These are phyloP conservation scores for Solanum dulcamara DNA, from an alignment of 257 asterid species.

Conservation along the genomic window DNA sequence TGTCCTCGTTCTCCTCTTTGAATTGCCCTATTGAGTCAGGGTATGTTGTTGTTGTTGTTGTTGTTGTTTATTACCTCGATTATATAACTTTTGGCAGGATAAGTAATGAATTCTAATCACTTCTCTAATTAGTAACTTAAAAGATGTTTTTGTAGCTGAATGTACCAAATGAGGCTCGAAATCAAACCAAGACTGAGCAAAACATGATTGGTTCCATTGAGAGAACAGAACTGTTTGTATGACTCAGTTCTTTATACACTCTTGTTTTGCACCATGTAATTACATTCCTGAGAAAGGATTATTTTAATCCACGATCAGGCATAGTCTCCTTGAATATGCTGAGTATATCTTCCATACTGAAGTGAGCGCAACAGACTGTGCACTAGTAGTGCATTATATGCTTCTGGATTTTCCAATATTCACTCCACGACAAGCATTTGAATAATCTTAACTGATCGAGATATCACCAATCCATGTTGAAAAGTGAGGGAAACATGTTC, in stretches of 20 bases:
- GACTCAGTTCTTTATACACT: neutral
- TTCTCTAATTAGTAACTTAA: neutral
- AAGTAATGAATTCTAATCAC: neutral
- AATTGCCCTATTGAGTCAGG: neutral
- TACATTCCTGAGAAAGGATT: neutral
- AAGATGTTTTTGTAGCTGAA: neutral
- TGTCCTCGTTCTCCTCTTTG: neutral
- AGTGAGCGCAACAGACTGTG: neutral
- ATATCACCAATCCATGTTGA: neutral
- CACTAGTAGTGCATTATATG: neutral
- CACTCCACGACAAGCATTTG: neutral
- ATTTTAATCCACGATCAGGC: neutral
- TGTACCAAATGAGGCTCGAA: neutral
- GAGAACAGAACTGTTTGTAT: neutral
- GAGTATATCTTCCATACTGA: neutral
- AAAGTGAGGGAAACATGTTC: neutral
- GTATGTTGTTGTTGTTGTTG: too few relatives aligned
- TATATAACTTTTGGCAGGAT: neutral
- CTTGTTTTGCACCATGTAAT: neutral
- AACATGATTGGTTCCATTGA: neutral
- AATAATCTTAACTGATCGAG: neutral
- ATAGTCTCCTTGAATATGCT: neutral
- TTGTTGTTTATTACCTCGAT: too few relatives aligned
- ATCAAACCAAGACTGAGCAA: neutral
- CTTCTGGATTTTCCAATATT: neutral